Conservation (phyloP, 345 rosid species). For the Brassica cretica region DNA sequence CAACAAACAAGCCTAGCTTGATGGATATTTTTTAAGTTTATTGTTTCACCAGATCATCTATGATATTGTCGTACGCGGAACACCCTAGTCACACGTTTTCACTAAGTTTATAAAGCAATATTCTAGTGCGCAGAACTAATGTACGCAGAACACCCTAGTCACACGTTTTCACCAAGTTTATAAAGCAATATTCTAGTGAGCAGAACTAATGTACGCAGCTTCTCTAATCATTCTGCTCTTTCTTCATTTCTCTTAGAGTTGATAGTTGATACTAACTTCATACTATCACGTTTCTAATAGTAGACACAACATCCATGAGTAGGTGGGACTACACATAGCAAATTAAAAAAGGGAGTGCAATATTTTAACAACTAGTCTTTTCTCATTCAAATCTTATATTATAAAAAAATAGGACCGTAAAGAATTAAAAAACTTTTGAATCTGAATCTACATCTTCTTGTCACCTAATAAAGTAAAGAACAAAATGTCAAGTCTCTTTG, state of each 20-base stretch:
- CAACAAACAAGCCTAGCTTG: constrained; percentile 20
- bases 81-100: too few species aligned
- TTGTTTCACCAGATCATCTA: background rate
- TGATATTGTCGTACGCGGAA: background rate
- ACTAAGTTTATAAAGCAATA: too few species aligned
- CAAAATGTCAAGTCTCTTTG: constrained; percentile 22
- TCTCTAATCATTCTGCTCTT: constrained; percentile 15
- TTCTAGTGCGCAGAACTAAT: too few species aligned
- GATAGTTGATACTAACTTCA: background rate
- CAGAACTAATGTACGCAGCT: constrained; percentile 33
- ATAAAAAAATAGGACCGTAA: constrained; percentile 2
- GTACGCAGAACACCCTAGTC: background rate
- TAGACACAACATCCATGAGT: constrained; percentile 15
- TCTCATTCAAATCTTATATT: constrained; percentile 1
- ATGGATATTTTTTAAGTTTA: constrained; percentile 8
- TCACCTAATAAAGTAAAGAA: background rate
- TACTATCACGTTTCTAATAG: constrained; percentile 5
- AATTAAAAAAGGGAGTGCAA: background rate
- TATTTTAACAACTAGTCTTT: background rate
- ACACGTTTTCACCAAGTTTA: background rate
- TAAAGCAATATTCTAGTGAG: constrained; percentile 7
- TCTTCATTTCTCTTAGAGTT: constrained; percentile 9
- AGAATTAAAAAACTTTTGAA: constrained; percentile 21
- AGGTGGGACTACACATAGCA: constrained; percentile 24
- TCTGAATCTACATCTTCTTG: constrained; percentile 36